Base-by-base conservation (phyloP, 306 rosid genomes). In the Sphenostylis stenocarpa region DNA sequence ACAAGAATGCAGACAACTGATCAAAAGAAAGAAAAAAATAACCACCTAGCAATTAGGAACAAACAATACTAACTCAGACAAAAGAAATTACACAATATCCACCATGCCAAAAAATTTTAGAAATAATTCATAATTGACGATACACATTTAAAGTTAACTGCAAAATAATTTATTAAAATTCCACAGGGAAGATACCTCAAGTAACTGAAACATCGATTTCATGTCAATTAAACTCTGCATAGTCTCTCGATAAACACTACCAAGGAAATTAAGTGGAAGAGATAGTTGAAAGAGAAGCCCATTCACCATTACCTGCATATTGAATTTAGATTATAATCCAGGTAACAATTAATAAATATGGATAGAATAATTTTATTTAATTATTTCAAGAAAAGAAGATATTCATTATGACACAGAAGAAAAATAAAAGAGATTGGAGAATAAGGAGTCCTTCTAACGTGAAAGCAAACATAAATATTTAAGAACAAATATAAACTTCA, bases 251-350 rank as follows among this genome's bases (percentile, higher is more conserved):
- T 90, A 95, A 78, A 95, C 98, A 88, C 98, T 89, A 20, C 98
- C 98, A 77, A 95, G 97, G 82, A 92, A 95, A 85, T 90, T 92
- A 73, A 95, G 97, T 28, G 98, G 98, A 85, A 95, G 97, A 38
- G 98, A 95, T 28, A 95, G 82, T 86, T 95, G 98, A 90, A 95
- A 95, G 78, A 95, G 96, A 79, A 95, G 98, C 64, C 98, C 97
- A 86, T 95, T 95, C 81, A 95, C 98, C 98, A 95, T 95, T 63
- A 95, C 98, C 98, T 95, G 87, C 41, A 55, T 48, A 64, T 63
- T 47, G 76, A 58, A 61, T 70, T 81, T 21, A 62, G 71, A 76
- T 70, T 55, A 77, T 45, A 65, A 74, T 39, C 72, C 15, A 34
- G 24, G 26, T 21, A 67, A 71, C 66, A 34, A 83, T 65, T 65